A percentile compares a stretch with the other conserved stretches of the same genome.
These are phyloP conservation scores for Phaeotremella fagi DNA, from an alignment of 768 basidiomycete genomes.

Conservation along the genomic window DNA sequence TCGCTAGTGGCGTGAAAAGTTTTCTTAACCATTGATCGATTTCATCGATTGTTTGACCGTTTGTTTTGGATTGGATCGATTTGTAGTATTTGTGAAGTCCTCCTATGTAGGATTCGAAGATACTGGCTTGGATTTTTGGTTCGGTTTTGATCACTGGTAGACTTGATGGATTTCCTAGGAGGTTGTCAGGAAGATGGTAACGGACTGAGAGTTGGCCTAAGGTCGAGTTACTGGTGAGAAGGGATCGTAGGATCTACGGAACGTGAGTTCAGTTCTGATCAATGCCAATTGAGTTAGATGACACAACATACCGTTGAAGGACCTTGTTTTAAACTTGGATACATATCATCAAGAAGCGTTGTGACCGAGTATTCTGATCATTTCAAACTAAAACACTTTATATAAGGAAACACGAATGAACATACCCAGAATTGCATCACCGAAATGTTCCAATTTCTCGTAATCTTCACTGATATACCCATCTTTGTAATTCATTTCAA, in stretches of 20 bases:
- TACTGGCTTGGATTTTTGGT: conserved; percentile 23
- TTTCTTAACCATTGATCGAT: conserved; percentile 29
- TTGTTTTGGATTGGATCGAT: conserved; percentile 5
- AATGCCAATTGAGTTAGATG: not conserved
- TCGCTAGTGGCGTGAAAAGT: conserved; percentile 27
- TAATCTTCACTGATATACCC: conserved; percentile 13
- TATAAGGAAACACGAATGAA: not conserved
- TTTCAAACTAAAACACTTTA: not conserved
- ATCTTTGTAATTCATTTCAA: conserved; percentile 8
- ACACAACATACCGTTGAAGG: conserved; percentile 26
- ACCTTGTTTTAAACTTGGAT: conserved; percentile 25
- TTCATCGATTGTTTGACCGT: conserved; percentile 20
- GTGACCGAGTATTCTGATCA: conserved; percentile 20
- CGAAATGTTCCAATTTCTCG: conserved; percentile 36
- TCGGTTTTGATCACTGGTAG: conserved; percentile 4
- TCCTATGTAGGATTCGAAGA: conserved; percentile 41
- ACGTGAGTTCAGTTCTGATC: not conserved
- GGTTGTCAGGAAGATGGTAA: conserved; percentile 20
- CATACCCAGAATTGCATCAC: conserved; percentile 23
- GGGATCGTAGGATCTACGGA: conserved; percentile 26
- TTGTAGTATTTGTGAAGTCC: conserved; percentile 32
- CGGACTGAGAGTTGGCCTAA: conserved; percentile 25
- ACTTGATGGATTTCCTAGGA: conserved; percentile 14
- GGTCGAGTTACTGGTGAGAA: conserved; percentile 26
- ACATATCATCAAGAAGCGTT: conserved; percentile 29